Base-by-base conservation (phyloP, 192 early-diverging fungal species). In the Podila epigama region DNA sequence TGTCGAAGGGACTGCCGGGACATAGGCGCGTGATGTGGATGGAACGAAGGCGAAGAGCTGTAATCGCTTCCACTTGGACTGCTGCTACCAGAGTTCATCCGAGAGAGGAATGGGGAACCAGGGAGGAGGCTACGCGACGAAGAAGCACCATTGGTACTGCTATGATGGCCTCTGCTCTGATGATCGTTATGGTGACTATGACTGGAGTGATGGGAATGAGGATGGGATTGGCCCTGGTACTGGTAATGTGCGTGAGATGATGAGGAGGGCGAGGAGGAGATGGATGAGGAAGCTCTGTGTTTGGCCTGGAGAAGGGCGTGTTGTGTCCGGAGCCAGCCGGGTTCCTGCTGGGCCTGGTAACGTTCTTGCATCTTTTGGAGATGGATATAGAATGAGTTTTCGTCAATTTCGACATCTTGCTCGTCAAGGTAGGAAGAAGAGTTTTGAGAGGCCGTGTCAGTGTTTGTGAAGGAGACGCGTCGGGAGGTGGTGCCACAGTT, bases 281-380 rank as follows among this genome's bases (percentile, higher is more conserved):
- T n/a, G 70, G 22, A 44, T 36, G 10, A 18, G 15, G 52, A 22
- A 0, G 25, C 52, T 10, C 59, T 37, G 35, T 75, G 72, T 22
- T 75, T 75, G 2, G 72, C 72, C 29, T 75, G 72, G 5, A 75
- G 65, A n/a, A 67, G 51, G 4, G 72, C 64, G 34, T 75, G 72
- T 37, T 75, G 72, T 11, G 64, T 57, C 29, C 65, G 40, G 20
- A 75, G 53, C 72, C 72, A 75, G 1, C 72, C 72, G 22, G 72
- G 72, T 15, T 75, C 72, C 13, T 75, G 71, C 13, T 75, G 72
- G 22, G 60, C 53, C 41, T 22, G 59, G 20, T 66, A 50, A 18
- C 72, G 64, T 20, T 75, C 65, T 27, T 75, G 72, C 72, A 75
- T 75, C 64, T 51, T 66, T 66, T 75, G 72, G 16, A 75, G 59